Evolutionary conservation across 306 rosid species (phyloP).

Genomic region (Pyrus bretschneideri): DNA sequence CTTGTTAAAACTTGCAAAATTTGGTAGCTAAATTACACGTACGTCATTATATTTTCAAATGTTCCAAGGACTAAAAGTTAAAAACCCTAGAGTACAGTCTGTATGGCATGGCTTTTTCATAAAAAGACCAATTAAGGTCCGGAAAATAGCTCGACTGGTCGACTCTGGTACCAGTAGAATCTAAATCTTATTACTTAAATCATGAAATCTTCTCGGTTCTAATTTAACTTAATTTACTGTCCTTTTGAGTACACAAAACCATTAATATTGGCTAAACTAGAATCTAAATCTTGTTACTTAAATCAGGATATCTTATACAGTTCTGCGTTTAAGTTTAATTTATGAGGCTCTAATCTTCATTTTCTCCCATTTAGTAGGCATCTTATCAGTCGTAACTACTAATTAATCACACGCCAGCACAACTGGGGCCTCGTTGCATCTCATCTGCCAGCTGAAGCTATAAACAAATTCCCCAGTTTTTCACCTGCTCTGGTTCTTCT

Average conservation of each 20-base stretch:
- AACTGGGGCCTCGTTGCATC: not conserved
- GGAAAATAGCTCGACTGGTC: not conserved
- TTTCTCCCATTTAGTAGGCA: not conserved
- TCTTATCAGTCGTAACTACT: not conserved
- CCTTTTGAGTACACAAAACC: not conserved
- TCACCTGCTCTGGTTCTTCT: not conserved
- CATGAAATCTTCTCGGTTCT: not conserved
- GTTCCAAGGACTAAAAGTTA: not conserved
- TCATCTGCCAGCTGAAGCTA: too few relatives aligned
- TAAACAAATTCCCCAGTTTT: too few relatives aligned
- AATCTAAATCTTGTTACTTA: conserved; percentile 5
- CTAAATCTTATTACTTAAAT: not conserved
- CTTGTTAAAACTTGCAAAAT: not conserved
- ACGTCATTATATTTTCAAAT: not conserved
- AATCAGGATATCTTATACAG: not conserved
- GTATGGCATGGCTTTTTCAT: not conserved
- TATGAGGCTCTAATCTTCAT: not conserved
- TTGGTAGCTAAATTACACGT: not conserved
- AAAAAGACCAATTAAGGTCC: not conserved
- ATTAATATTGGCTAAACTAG: not conserved
- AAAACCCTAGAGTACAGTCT: not conserved
- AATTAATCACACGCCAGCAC: not conserved
- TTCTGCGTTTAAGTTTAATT: not conserved
- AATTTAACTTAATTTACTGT: not conserved
- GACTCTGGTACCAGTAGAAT: not conserved